These are phyloP conservation scores for Podaxis carcinomalis DNA, from an alignment of 768 basidiomycete genomes.

Conservation along the genomic window DNA sequence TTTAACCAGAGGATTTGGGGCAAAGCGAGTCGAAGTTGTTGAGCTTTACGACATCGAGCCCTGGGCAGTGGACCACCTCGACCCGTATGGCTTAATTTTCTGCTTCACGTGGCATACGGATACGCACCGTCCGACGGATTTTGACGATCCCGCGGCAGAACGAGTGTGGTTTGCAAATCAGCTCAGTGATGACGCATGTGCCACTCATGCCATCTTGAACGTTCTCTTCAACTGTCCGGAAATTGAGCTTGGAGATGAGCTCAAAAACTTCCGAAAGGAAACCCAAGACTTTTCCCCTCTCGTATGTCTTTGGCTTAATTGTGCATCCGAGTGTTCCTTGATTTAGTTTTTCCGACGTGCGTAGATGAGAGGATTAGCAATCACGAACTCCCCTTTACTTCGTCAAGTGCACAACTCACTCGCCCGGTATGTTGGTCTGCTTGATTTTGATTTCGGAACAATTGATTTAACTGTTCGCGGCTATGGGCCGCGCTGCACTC, in stretches of 20 bases:
- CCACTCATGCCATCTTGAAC: constrained; percentile 58
- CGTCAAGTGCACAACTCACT: constrained; percentile 56
- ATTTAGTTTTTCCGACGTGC: background rate
- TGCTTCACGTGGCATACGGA: constrained; percentile 59
- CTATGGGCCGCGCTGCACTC: constrained; percentile 5
- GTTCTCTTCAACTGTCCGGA: constrained; percentile 53
- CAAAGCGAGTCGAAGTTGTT: constrained; percentile 46
- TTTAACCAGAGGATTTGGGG: constrained; percentile 49
- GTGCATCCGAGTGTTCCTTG: background rate
- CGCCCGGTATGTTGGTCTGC: constrained; percentile 40
- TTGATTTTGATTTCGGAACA: background rate
- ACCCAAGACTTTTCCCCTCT: constrained; percentile 54
- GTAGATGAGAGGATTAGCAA: constrained; percentile 62
- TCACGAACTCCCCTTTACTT: constrained; percentile 51
- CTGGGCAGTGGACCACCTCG: constrained; percentile 57
- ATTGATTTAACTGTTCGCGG: background rate
- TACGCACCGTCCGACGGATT: constrained; percentile 38
- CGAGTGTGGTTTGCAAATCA: constrained; percentile 68
- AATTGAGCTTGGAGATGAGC: constrained; percentile 42
- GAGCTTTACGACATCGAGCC: constrained; percentile 63
- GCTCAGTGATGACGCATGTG: constrained; percentile 62
- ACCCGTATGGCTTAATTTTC: constrained; percentile 57
- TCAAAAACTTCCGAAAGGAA: constrained; percentile 42
- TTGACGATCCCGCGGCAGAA: constrained; percentile 50
- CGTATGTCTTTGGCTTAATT: constrained; percentile 30